A percentile compares a stretch with the other conserved stretches of the same genome.
Evolutionary conservation across 2,329 filamentous ascomycete species (phyloP).

Genomic region (Cercospora berteroae): DNA sequence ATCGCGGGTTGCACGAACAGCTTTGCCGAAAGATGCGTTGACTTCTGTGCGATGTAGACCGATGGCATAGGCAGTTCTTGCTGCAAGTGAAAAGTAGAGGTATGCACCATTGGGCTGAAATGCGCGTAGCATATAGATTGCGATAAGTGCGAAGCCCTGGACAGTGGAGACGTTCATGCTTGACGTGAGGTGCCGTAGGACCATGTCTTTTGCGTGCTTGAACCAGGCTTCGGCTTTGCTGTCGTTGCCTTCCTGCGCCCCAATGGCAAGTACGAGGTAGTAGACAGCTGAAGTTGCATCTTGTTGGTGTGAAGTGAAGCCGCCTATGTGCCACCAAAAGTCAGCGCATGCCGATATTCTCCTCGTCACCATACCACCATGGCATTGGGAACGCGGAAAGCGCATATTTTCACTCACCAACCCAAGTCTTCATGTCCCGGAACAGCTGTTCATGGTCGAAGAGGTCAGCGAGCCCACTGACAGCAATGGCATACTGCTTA

Average conservation of each 20-base stretch:
- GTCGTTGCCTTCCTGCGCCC: conserved; percentile 46
- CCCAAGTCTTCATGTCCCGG: conserved; percentile 34
- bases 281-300: conserved; percentile 50
- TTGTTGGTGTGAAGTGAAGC: conserved; percentile 23
- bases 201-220: conserved; percentile 45
- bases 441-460: conserved; percentile 44
- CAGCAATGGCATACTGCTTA: conserved; percentile 47
- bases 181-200: conserved; percentile 48
- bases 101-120: conserved; percentile 55
- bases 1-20: conserved; percentile 36
- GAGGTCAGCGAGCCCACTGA: conserved; percentile 50
- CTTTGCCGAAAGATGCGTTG: conserved; percentile 48
- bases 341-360: neutral
- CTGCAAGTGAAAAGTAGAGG: conserved; percentile 51
- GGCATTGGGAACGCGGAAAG: neutral
- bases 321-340: neutral
- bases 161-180: conserved; percentile 53
- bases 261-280: conserved; percentile 53
- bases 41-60: conserved; percentile 54
- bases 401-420: neutral
- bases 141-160: conserved; percentile 53
- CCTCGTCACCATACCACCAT: neutral
- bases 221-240: conserved; percentile 50
- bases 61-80: conserved; percentile 53
- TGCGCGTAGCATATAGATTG: conserved; percentile 53